Base-by-base conservation (phyloP, 1,284 basidiomycete species). In the Thecaphora thlaspeos region DNA sequence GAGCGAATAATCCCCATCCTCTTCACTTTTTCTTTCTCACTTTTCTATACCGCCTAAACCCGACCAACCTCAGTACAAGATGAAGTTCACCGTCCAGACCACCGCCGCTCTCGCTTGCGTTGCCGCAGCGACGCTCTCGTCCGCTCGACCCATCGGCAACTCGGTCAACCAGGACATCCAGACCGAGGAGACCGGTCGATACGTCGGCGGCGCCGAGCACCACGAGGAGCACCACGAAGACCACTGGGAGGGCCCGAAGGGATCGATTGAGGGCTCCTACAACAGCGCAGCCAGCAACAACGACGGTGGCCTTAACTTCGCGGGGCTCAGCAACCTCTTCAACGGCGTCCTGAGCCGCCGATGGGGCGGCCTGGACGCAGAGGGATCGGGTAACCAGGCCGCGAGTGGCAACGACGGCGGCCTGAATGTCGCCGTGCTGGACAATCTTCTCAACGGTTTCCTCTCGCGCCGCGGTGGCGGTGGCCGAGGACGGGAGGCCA, bases 401-500 rank as follows among this genome's bases (percentile, higher is more conserved):
- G 36, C 8, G 7, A 37, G 36, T 15, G 17, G 14, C 36, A 37
- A 37, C 36, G 36, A 37, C 17, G 36, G 36, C 36, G 36, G 36
- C 36, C 14, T 37, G 36, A 37, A 37, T 15, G 36, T 37, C 4
- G 7, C 36, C 18, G 36, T 19, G 14, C 7, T 15, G 14, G 14
- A 37, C 36, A 37, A 37, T 19, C 7, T 37, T 37, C 36, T 37
- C 36, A 37, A 37, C 36, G 36, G 36, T 15, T 7, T 37, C 4
- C 36, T 37, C 14, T 37, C 36, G 14, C 36, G 36, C 17, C 36
- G 36, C 4, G 36, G 36, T 17, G 14, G 5, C 18, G 36, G 36
- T 37, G 36, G 36, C 26, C n/a, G n/a, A n/a, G n/a, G n/a, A n/a
- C n/a, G n/a, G n/a, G 26, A 28, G 26, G 53, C 53, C 41, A 47